phyloP scores from a whole-genome alignment of 1,284 basidiomycete species.

The Ceratobasidium sp. region DNA sequence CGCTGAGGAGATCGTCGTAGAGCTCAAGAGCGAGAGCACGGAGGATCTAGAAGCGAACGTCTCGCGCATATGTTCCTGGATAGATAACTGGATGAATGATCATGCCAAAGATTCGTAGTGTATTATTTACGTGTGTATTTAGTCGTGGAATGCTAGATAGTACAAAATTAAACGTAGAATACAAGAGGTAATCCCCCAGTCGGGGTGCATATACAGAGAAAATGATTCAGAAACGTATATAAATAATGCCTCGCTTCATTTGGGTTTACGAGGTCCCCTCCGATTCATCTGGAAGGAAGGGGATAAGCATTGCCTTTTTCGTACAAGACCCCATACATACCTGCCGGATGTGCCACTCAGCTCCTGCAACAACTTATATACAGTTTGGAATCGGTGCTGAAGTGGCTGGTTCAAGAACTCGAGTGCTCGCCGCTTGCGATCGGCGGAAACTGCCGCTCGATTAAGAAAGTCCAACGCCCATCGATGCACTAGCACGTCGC shows the following conservation, averaged over 20 bases:
- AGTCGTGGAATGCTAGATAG: not conserved
- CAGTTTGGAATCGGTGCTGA: conserved; percentile 21
- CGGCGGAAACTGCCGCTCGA: conserved; percentile 15
- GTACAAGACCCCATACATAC: not conserved
- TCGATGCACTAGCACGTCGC: conserved; percentile 25
- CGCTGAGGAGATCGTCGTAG: conserved; percentile 85
- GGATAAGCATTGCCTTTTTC: too few species aligned
- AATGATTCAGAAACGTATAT: too few species aligned
- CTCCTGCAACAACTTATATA: not conserved
- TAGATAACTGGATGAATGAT: conserved; percentile 74
- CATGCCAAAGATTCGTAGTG: not conserved
- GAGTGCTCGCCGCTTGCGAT: conserved; percentile 24
- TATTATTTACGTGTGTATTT: not conserved
- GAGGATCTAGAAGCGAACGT: conserved; percentile 91
- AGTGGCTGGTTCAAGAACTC: conserved; percentile 18
- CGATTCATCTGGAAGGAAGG: too few species aligned
- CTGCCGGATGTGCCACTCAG: not conserved
- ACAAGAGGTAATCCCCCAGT: not conserved
- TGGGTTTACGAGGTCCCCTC: too few species aligned
- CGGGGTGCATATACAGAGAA: too few species aligned
- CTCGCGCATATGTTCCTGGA: conserved; percentile 86
- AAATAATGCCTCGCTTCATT: too few species aligned
- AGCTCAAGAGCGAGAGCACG: conserved; percentile 80
- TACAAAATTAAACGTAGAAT: not conserved
- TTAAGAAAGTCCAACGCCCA: conserved; percentile 28